phyloP scores from a whole-genome alignment of 176 grass and related monocot species.

The Puccinellia tenuiflora region DNA sequence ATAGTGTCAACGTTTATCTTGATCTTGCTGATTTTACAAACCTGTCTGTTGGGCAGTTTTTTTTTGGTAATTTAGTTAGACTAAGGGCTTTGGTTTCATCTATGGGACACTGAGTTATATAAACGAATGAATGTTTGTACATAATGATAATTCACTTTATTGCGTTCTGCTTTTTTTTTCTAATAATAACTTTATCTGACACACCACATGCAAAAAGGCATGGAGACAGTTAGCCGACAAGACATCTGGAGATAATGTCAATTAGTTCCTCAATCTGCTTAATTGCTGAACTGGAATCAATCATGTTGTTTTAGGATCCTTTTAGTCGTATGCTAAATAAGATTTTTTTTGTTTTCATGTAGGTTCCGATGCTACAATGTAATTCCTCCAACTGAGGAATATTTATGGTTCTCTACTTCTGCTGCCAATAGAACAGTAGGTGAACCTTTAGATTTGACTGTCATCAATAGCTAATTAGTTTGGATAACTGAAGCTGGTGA shows the following conservation, averaged over 20 bases:
- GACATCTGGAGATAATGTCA: background rate
- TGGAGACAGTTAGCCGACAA: background rate
- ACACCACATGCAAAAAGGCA: background rate
- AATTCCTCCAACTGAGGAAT: background rate
- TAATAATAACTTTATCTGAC: background rate
- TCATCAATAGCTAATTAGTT: background rate
- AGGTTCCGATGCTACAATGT: background rate
- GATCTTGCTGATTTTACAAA: constrained; percentile 5
- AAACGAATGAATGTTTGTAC: background rate
- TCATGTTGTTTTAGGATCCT: background rate
- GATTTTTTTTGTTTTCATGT: constrained; percentile 16
- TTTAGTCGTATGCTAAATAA: background rate
- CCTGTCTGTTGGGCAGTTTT: background rate
- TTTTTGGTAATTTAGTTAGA: background rate
- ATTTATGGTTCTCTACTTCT: constrained; percentile 11
- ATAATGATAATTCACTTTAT: background rate
- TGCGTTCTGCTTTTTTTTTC: background rate
- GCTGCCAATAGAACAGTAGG: background rate
- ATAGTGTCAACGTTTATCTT: background rate
- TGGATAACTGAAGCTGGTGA: constrained; percentile 9
- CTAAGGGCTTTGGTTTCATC: background rate
- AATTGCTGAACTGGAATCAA: background rate
- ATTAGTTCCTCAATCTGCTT: background rate
- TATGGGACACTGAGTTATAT: background rate
- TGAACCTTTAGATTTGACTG: no score